These are phyloP conservation scores for Haberlea rhodopensis DNA, from an alignment of 257 asterid species.

Conservation along the genomic window DNA sequence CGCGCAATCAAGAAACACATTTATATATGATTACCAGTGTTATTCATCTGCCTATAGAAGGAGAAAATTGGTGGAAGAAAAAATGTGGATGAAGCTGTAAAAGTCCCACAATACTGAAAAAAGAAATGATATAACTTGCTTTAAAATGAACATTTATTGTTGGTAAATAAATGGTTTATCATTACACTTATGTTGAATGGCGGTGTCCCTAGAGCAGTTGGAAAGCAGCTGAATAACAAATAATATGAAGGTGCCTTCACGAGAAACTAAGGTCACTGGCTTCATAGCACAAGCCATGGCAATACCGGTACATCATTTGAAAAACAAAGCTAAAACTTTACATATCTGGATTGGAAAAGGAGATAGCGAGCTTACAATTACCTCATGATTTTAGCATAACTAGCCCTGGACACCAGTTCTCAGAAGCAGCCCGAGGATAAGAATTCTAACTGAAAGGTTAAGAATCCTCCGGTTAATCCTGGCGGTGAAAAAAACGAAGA, in stretches of 20 bases:
- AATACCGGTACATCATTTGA: slow-evolving; percentile 9
- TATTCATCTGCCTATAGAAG: background rate
- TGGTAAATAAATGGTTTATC: background rate
- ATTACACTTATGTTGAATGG: slow-evolving; percentile 10
- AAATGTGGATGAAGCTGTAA: background rate
- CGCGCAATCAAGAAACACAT: background rate
- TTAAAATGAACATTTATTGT: background rate
- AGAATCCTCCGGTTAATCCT: slow-evolving; percentile 29
- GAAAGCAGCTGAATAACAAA: slow-evolving; percentile 12
- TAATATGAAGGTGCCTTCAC: background rate
- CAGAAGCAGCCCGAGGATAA: slow-evolving; percentile 18
- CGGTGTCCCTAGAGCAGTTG: background rate
- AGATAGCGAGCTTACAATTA: background rate
- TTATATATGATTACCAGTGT: background rate
- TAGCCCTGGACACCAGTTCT: background rate
- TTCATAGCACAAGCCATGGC: slow-evolving; percentile 13
- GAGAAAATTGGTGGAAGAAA: background rate
- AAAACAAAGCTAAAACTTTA: background rate
- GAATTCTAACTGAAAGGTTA: slow-evolving; percentile 10
- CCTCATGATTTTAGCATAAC: background rate
- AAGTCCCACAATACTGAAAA: background rate
- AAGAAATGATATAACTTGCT: background rate
- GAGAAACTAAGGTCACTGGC: slow-evolving; percentile 14
- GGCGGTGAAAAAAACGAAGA: background rate
- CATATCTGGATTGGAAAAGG: slow-evolving; percentile 17